These are phyloP conservation scores for Quercus parvula DNA, from an alignment of 306 rosid species.

Conservation along the genomic window DNA sequence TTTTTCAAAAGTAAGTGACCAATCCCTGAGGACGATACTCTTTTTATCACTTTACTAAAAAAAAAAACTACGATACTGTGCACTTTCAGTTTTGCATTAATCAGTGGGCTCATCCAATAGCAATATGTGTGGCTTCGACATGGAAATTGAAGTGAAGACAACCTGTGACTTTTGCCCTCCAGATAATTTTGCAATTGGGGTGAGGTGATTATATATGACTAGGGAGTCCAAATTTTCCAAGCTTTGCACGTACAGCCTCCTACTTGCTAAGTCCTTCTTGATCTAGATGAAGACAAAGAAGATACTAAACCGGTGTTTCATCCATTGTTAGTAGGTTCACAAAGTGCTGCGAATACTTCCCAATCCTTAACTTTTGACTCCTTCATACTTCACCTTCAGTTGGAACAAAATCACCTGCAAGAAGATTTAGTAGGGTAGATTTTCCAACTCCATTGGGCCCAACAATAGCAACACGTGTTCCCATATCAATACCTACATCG, in stretches of 20 bases:
- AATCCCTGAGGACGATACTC: too few relatives aligned
- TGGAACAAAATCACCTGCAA: conserved; percentile 67
- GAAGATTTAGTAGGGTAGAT: conserved; percentile 59
- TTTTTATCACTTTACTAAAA: too few relatives aligned
- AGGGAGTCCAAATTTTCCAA: conserved; percentile 67
- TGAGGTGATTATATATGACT: conserved; percentile 63
- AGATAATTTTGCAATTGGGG: conserved; percentile 66
- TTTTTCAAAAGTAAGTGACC: too few relatives aligned
- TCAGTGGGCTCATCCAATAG: conserved; percentile 79
- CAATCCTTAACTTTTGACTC: conserved; percentile 72
- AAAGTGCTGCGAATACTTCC: conserved; percentile 66
- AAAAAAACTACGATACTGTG: too few relatives aligned
- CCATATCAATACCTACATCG: conserved; percentile 65
- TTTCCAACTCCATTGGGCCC: conserved; percentile 78
- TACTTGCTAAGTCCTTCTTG: conserved; percentile 81
- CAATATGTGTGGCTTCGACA: conserved; percentile 80
- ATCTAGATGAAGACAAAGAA: conserved; percentile 66
- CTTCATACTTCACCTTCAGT: conserved; percentile 63
- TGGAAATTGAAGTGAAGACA: conserved; percentile 80
- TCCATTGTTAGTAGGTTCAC: conserved; percentile 74
- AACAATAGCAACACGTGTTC: conserved; percentile 67
- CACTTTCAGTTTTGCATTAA: conserved; percentile 14
- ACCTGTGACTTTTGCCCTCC: conserved; percentile 73
- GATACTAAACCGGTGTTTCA: conserved; percentile 62
- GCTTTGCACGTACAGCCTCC: conserved; percentile 66